Conservation (phyloP, 106 monocot species). For the Dendrobium chrysotoxum region DNA sequence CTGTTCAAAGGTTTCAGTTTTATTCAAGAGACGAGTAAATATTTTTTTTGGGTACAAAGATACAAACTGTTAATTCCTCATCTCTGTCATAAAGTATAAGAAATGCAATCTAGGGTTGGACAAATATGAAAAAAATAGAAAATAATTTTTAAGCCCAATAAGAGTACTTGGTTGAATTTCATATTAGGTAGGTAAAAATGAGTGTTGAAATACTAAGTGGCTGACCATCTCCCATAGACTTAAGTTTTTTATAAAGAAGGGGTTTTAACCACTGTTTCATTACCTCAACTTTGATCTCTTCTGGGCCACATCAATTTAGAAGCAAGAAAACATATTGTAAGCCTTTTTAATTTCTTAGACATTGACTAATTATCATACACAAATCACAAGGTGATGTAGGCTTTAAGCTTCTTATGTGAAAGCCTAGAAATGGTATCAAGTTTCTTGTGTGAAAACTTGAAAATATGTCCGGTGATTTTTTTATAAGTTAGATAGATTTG, state of each 20-base stretch:
- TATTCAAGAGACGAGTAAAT: not conserved
- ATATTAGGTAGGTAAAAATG: not conserved
- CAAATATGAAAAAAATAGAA: not conserved
- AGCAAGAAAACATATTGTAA: not conserved
- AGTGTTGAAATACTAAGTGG: not conserved
- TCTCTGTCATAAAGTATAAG: not conserved
- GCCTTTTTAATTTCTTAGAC: not conserved
- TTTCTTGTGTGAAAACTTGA: not conserved
- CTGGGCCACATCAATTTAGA: not conserved
- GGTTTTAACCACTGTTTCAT: not conserved
- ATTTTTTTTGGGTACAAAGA: not conserved
- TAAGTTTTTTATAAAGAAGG: not conserved
- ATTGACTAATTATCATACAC: not conserved
- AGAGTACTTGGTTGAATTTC: not conserved
- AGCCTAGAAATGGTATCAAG: not conserved
- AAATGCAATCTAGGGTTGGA: not conserved
- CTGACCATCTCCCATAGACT: too few species aligned
- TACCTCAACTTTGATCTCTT: not conserved
- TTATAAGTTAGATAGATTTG: not conserved
- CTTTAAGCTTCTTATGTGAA: not conserved
- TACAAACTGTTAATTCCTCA: not conserved
- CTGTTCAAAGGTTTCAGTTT: slow-evolving; percentile 9
- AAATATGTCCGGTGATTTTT: not conserved
- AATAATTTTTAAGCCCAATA: not conserved
- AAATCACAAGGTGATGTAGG: not conserved